phyloP scores from a whole-genome alignment of 306 rosid species.

The Trifolium repens region DNA sequence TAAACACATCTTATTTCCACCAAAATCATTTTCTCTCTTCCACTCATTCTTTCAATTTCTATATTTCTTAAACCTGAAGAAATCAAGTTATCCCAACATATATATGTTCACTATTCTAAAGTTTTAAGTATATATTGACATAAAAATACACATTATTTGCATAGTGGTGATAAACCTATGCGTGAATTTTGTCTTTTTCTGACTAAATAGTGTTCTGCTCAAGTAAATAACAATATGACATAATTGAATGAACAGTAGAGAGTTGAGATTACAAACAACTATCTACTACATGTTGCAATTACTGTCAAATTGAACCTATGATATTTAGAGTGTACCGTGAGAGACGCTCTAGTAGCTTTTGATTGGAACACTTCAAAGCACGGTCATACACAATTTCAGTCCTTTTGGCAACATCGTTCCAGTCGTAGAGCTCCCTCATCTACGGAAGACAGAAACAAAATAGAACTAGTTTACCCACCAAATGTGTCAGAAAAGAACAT shows the following conservation, averaged over 20 bases:
- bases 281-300: constrained; percentile 18
- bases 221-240: neutral
- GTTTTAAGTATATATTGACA: too few relatives aligned
- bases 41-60: too few relatives aligned
- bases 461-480: constrained; percentile 28
- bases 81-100: too few relatives aligned
- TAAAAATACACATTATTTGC: too few relatives aligned
- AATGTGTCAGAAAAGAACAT: constrained; percentile 35
- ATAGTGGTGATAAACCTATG: too few relatives aligned
- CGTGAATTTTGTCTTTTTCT: too few relatives aligned
- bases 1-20: too few relatives aligned
- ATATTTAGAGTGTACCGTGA: constrained; percentile 61
- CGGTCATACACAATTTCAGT: constrained; percentile 87
- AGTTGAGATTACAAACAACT: constrained; percentile 22
- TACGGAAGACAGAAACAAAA: constrained; percentile 35
- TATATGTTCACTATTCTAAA: too few relatives aligned
- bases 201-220: neutral
- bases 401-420: constrained; percentile 91
- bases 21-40: too few relatives aligned
- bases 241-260: neutral
- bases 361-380: constrained; percentile 72
- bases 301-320: constrained; percentile 25
- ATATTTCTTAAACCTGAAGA: too few relatives aligned
- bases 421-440: constrained; percentile 81
- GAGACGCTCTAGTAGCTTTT: constrained; percentile 70